Evolutionary conservation across 306 rosid genomes (phyloP).

Genomic region (Prinsepia uniflora): DNA sequence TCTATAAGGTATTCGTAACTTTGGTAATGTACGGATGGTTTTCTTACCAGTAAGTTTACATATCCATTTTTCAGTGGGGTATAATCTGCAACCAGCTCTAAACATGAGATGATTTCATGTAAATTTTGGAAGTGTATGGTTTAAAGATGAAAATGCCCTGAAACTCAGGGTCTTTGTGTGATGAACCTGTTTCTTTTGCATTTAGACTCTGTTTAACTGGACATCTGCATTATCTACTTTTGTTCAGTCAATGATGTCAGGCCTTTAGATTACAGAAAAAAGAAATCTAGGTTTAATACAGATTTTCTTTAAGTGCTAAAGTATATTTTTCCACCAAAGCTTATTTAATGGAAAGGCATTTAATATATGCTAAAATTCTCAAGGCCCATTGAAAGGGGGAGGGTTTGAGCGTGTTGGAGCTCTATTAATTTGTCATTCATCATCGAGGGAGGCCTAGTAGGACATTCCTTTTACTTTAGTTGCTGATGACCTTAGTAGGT

Average conservation of each 20-base stretch:
- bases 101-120: not conserved
- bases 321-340: not conserved
- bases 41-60: not conserved
- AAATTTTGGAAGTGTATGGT: not conserved
- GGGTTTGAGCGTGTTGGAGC: no score
- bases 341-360: not conserved
- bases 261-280: not conserved
- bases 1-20: not conserved
- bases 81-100: no score
- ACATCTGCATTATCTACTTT: not conserved
- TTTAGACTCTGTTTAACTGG: not conserved
- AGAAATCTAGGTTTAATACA: no score
- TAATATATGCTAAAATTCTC: not conserved
- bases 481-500: no score
- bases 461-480: no score
- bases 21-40: not conserved
- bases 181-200: not conserved
- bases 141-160: no score
- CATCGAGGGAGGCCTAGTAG: no score
- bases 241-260: not conserved
- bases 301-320: not conserved
- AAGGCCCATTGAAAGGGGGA: no score
- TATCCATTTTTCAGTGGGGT: no score
- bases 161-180: not conserved
- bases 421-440: no score